phyloP scores from a whole-genome alignment of 768 basidiomycete species.

The Boletellus ananiceps region DNA sequence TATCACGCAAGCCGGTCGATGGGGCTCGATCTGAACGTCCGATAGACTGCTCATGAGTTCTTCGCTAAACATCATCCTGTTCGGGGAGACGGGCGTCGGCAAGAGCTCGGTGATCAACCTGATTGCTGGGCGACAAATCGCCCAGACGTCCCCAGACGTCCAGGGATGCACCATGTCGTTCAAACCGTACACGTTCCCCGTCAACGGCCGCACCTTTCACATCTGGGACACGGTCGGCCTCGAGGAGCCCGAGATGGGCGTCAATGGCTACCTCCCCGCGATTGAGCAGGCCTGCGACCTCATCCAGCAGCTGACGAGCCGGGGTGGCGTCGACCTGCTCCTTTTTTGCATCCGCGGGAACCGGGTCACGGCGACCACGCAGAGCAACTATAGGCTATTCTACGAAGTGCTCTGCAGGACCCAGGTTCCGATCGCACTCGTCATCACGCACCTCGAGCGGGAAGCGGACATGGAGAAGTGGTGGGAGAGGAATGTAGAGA shows the following conservation, averaged over 20 bases:
- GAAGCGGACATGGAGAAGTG: constrained; percentile 32
- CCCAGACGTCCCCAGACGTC: constrained; percentile 25
- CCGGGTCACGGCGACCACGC: constrained; percentile 34
- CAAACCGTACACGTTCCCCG: constrained; percentile 23
- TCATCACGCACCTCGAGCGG: constrained; percentile 38
- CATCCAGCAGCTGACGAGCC: constrained; percentile 26
- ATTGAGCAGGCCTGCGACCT: constrained; percentile 31
- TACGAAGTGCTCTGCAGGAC: constrained; percentile 39
- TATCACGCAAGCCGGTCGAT: neutral
- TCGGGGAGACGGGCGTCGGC: constrained; percentile 41
- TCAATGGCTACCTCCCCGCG: constrained; percentile 24
- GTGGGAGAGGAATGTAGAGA: constrained; percentile 29
- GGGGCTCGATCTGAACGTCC: neutral
- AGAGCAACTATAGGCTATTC: constrained; percentile 40
- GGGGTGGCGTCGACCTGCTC: constrained; percentile 38
- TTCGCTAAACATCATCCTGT: constrained; percentile 37
- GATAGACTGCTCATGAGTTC: constrained; percentile 11
- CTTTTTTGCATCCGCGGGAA: constrained; percentile 41
- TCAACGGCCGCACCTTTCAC: constrained; percentile 13
- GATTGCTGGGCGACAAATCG: constrained; percentile 25
- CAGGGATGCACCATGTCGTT: constrained; percentile 37
- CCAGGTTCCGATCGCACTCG: constrained; percentile 28
- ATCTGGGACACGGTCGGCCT: constrained; percentile 37
- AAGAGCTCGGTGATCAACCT: constrained; percentile 34
- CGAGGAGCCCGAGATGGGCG: constrained; percentile 27